Percentiles rank a stretch among this genome's conserved stretches.
These are phyloP conservation scores for Metschnikowia lunata DNA, from an alignment of 805 yeast species.

Conservation along the genomic window DNA sequence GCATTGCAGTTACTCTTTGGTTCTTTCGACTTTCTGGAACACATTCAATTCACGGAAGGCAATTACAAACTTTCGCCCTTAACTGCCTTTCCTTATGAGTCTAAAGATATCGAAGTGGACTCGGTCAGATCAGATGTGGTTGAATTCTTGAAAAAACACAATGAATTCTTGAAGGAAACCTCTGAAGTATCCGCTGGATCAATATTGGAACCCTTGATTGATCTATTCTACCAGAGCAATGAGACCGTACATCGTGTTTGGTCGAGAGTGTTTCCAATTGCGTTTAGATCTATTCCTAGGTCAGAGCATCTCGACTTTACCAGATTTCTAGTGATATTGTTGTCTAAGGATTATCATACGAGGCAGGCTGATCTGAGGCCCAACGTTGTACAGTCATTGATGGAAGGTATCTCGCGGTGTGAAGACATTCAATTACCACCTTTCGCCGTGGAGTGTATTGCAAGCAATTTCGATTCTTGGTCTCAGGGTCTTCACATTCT, in stretches of 20 bases:
- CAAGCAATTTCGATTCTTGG: slow-evolving; percentile 87
- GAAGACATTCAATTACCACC: slow-evolving; percentile 83
- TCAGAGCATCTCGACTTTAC: slow-evolving; percentile 82
- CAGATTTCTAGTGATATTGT: slow-evolving; percentile 69
- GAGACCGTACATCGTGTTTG: slow-evolving; percentile 79
- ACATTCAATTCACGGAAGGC: slow-evolving; percentile 41
- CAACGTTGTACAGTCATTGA: slow-evolving; percentile 77
- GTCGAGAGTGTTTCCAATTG: slow-evolving; percentile 78
- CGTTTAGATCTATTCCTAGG: slow-evolving; percentile 67
- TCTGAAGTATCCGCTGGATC: slow-evolving; percentile 48
- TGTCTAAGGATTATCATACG: slow-evolving; percentile 90
- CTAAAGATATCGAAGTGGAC: slow-evolving; percentile 22
- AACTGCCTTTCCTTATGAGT: slow-evolving; percentile 32
- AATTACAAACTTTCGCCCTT: slow-evolving; percentile 55
- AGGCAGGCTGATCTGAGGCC: slow-evolving; percentile 84
- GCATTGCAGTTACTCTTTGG: slow-evolving; percentile 85
- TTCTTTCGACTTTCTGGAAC: slow-evolving; percentile 53
- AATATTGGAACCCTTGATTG: slow-evolving; percentile 67
- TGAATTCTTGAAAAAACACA: slow-evolving; percentile 24
- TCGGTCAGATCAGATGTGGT: slow-evolving; percentile 18
- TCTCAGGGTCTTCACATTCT: slow-evolving; percentile 79
- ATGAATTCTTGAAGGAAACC: slow-evolving; percentile 26
- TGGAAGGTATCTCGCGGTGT: slow-evolving; percentile 79
- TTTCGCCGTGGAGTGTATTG: slow-evolving; percentile 83
- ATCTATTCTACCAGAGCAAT: slow-evolving; percentile 76